Evolutionary conservation across 2,329 filamentous ascomycete species (phyloP), one percentile per base, ranked within the genome.

Genomic region (Penicillium psychrosexuale): DNA sequence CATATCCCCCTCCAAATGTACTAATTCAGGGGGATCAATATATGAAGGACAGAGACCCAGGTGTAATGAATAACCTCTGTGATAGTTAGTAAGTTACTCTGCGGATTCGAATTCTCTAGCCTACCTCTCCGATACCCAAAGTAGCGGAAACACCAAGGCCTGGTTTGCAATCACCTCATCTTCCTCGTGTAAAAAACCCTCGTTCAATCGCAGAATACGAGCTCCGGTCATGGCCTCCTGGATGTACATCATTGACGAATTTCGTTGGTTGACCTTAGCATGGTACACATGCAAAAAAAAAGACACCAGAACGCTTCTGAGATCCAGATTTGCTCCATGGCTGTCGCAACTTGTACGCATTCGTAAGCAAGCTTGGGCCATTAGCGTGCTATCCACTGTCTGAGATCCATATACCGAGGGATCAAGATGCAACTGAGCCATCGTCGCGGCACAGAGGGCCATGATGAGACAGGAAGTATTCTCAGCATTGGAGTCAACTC

Each of bases 201-300:
- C 54, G 58, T 69, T 61, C 38, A 70, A 28, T 9, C 57, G 51
- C 47, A 70, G 34, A 7, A 66, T 43, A 28, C 58, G 56, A 11
- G 66, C 66, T 0, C 59, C 57, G 2, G 61, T 55, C 11, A 70
- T 61, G 3, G 67, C 68, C 33, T 69, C 66, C 28, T 69, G 66
- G 13, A 68, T 65, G 22, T 66, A 70, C 57, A 65, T 61, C 66
- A 69, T 65, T 1, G 68, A 67, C 15, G 61, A 63, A 8, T 60
- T 63, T 9, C 61, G 59, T 49, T 63, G 59, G n/a, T 70, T 67
- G 22, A 62, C 58, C 50, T 70, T 70, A 15, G 68, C 67, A 56
- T 70, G 61, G 45, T 69, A 68, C 3, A 70, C 68, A 59, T 70
- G 67, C 47, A 70, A 56, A 30, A 70, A 70, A 51, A 70, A 69